phyloP scores from a whole-genome alignment of 1,284 basidiomycete genomes.

The Tilletia horrida region DNA sequence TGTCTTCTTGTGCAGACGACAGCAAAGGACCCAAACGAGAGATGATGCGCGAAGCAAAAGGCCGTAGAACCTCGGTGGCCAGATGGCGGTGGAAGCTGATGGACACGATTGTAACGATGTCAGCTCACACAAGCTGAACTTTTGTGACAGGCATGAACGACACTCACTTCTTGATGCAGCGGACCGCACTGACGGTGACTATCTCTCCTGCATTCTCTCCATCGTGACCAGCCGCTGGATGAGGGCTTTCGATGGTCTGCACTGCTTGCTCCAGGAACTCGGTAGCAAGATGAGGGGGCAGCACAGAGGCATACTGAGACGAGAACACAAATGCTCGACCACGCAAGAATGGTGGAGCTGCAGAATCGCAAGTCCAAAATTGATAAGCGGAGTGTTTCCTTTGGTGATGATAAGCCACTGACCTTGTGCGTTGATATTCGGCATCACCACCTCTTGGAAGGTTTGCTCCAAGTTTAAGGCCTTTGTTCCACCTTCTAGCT shows the following conservation, averaged over 20 bases:
- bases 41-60: constrained; percentile 72
- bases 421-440: constrained; percentile 68
- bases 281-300: constrained; percentile 64
- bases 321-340: constrained; percentile 92
- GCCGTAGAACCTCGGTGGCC: constrained; percentile 61
- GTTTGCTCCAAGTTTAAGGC: constrained; percentile 74
- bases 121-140: no score
- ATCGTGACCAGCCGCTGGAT: neutral
- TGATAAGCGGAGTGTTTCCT: neutral
- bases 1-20: constrained; percentile 74
- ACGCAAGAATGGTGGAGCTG: constrained; percentile 72
- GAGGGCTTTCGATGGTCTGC: constrained; percentile 70
- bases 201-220: constrained; percentile 66
- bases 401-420: constrained; percentile 32
- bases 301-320: constrained; percentile 74
- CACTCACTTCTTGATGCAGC: constrained; percentile 46
- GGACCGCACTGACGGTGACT: constrained; percentile 85
- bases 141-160: neutral
- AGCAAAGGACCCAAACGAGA: constrained; percentile 80
- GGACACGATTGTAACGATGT: neutral
- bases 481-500: constrained; percentile 66
- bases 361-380: neutral
- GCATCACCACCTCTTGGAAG: constrained; percentile 74
- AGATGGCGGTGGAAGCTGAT: constrained; percentile 59
- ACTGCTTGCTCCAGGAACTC: constrained; percentile 78